phyloP scores from a whole-genome alignment of 306 rosid genomes.

The Fragaria iinumae region DNA sequence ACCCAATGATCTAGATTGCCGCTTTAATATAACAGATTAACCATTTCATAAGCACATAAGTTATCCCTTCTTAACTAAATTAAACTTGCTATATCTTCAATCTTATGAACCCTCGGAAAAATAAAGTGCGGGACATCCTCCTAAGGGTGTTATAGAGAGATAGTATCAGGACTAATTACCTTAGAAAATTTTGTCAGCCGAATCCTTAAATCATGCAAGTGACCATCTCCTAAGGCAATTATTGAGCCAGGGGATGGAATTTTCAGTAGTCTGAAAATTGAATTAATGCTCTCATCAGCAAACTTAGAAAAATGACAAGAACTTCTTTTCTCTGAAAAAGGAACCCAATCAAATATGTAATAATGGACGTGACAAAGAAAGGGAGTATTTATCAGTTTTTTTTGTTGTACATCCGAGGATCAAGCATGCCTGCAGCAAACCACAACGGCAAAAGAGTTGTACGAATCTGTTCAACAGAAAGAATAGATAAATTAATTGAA shows the following conservation, averaged over 20 bases:
- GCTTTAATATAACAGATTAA: not conserved
- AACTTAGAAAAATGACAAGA: slow-evolving; percentile 52
- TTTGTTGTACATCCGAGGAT: slow-evolving; percentile 27
- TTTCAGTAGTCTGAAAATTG: slow-evolving; percentile 50
- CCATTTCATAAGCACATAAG: slow-evolving; percentile 6
- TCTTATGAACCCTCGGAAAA: slow-evolving; percentile 25
- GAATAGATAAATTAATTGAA: not conserved
- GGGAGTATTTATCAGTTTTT: slow-evolving; percentile 28
- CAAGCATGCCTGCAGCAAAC: slow-evolving; percentile 68
- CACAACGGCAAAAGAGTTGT: slow-evolving; percentile 72
- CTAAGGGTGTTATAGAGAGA: slow-evolving; percentile 4
- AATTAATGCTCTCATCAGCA: slow-evolving; percentile 64
- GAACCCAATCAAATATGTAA: slow-evolving; percentile 32
- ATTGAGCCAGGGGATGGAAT: slow-evolving; percentile 34
- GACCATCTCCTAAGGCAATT: slow-evolving; percentile 36
- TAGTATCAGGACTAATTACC: slow-evolving; percentile 44
- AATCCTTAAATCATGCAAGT: slow-evolving; percentile 53
- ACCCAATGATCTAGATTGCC: not conserved
- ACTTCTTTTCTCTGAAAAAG: slow-evolving; percentile 60
- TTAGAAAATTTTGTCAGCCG: slow-evolving; percentile 64
- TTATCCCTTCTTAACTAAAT: not conserved
- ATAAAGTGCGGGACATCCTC: slow-evolving; percentile 22
- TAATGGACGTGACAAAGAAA: slow-evolving; percentile 34
- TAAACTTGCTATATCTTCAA: slow-evolving; percentile 14
- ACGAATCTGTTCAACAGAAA: slow-evolving; percentile 52